Evolutionary conservation across 495 filamentous ascomycete genomes (phyloP), one percentile per base, ranked within the genome.

Genomic region (Lophium mytilinum): DNA sequence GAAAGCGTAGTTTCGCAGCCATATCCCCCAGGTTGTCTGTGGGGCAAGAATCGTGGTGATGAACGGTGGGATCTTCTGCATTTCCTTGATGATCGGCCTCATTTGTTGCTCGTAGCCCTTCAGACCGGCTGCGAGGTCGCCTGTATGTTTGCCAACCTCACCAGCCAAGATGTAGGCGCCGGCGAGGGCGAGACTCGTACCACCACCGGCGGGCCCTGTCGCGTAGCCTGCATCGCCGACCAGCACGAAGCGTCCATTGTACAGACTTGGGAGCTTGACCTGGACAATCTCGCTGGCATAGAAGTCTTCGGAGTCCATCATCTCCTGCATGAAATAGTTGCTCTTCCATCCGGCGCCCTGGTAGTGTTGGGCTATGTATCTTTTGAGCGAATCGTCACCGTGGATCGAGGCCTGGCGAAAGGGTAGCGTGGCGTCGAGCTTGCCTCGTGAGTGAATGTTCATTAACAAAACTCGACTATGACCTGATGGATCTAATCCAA

Each of bases 281-380:
- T 80, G 77, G 1, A 71, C 69, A n/a, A 74, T 56, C 41, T 75
- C 76, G 41, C 58, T 65, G 14, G 65, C 69, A 64, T 80, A 79
- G 57, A 81, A 78, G 62, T 81, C 76, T 0, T 72, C 66, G 11
- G 71, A 53, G 34, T 66, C 49, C 30, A 69, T 51, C 75, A 80
- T 75, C 9, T 50, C 63, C 36, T 63, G 35, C 0, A 77, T 0
- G 37, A 73, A 53, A 18, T 73, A 66, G 5, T 72, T 67, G 4
- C 61, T 63, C 52, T 68, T 66, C 78, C 76, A 82, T 9, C 76
- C 77, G 1, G 67, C 72, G 39, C 66, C 70, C 8, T 62, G 72
- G 60, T n/a, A n/a, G n/a, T n/a, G n/a, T n/a, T n/a, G n/a, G 9
- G 72, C 63, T 12, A 78, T 40, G 18, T 65, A 73, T 7, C 61